A percentile compares a stretch with the other conserved stretches of the same genome.
Conservation (phyloP, 2,329 filamentous ascomycete species). For the Colletotrichum brevisporum region DNA sequence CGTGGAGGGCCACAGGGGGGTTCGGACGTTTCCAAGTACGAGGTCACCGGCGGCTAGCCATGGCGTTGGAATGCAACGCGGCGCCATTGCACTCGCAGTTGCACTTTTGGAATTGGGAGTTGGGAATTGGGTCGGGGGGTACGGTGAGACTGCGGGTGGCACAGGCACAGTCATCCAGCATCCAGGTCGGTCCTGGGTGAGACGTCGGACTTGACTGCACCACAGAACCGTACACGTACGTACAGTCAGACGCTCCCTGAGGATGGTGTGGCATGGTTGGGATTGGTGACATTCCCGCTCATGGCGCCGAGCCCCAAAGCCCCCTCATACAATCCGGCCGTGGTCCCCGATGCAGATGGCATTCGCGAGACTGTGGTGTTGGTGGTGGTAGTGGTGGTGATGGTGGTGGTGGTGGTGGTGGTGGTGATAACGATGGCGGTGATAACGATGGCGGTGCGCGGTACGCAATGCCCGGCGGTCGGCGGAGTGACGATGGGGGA, state of each 20-base stretch:
- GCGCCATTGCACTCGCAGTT: background rate
- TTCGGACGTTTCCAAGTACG: slow-evolving; percentile 29
- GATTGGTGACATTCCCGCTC: background rate
- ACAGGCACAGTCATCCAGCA: slow-evolving; percentile 27
- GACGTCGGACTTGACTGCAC: slow-evolving; percentile 1
- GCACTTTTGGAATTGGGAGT: slow-evolving; percentile 9
- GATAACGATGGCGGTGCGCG: too few species aligned
- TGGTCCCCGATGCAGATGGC: background rate
- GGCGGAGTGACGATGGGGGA: slow-evolving; percentile 40
- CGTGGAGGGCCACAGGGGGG: slow-evolving; percentile 1
- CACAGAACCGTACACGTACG: background rate
- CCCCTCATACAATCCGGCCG: background rate
- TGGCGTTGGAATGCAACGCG: slow-evolving; percentile 29
- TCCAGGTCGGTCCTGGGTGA: slow-evolving; percentile 26
- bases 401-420: too few species aligned
- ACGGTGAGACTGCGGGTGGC: slow-evolving; percentile 18
- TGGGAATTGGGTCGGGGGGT: slow-evolving; percentile 16
- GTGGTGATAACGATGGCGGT: too few species aligned
- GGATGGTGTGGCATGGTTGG: slow-evolving; percentile 7
- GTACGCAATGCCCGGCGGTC: slow-evolving; percentile 38
- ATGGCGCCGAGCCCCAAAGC: slow-evolving; percentile 1
- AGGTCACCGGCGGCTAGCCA: slow-evolving; percentile 18
- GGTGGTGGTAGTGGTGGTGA: too few species aligned
- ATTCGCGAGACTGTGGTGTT: too few species aligned
- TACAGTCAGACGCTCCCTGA: slow-evolving; percentile 20